These are phyloP conservation scores for Ampelocalamus luodianensis DNA, from an alignment of 176 grass and related monocot genomes.

Conservation along the genomic window DNA sequence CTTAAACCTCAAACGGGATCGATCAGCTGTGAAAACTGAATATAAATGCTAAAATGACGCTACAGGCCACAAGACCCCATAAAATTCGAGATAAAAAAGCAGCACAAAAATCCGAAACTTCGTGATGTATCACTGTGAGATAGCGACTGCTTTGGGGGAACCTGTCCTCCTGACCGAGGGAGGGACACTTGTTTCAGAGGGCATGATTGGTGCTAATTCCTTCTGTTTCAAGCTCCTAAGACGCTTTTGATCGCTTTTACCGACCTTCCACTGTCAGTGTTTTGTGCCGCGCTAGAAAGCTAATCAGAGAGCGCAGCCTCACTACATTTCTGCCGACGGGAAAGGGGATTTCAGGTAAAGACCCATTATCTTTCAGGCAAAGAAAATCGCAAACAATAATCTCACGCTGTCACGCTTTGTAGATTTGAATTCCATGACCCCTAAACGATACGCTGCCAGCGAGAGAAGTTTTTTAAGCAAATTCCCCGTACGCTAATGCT, in stretches of 20 bases:
- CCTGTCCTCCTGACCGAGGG: background rate
- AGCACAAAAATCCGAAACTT: background rate
- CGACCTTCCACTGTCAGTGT: slow-evolving; percentile 16
- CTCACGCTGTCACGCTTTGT: too few relatives aligned
- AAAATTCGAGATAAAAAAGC: background rate
- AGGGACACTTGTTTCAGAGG: slow-evolving; percentile 33
- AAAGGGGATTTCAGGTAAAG: background rate
- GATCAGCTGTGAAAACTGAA: background rate
- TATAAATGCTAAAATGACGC: background rate
- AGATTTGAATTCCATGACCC: background rate
- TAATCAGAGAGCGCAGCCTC: background rate
- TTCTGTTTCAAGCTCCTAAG: slow-evolving; percentile 20
- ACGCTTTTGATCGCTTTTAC: slow-evolving; percentile 33
- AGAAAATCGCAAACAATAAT: background rate
- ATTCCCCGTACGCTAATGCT: background rate
- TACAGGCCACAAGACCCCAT: background rate
- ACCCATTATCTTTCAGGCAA: background rate
- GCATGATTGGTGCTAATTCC: slow-evolving; percentile 1
- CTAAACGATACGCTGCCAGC: background rate
- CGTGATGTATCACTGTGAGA: background rate
- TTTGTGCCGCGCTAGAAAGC: background rate
- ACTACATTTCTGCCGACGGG: background rate
- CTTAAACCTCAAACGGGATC: background rate
- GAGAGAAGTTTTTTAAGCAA: background rate
- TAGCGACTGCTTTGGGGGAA: background rate